Percentiles rank a stretch among this genome's conserved stretches.
Evolutionary conservation across 2,329 filamentous ascomycete genomes (phyloP).

Genomic region (Venturiaceae sp.): DNA sequence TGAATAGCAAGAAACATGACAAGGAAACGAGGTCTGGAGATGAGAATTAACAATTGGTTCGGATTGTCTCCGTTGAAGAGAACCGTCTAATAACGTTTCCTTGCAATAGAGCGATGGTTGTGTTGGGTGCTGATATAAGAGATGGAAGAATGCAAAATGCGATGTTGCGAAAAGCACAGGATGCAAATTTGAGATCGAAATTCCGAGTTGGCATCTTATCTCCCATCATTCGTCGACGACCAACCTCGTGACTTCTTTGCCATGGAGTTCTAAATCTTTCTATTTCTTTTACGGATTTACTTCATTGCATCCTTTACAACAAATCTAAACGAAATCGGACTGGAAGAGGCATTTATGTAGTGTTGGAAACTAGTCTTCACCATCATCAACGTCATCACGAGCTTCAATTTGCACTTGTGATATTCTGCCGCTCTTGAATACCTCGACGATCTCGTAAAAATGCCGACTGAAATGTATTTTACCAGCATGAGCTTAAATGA

Average conservation of each 20-base stretch:
- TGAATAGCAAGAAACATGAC: neutral
- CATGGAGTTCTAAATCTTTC: neutral
- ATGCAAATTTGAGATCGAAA: neutral
- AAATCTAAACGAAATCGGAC: too few species aligned
- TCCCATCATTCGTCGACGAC: too few species aligned
- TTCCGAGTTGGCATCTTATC: too few species aligned
- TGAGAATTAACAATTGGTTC: too few species aligned
- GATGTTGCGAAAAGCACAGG: neutral
- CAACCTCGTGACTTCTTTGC: neutral
- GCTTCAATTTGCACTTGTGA: too few species aligned
- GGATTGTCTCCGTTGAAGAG: neutral
- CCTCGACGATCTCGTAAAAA: too few species aligned
- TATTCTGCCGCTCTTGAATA: too few species aligned
- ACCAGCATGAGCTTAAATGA: too few species aligned
- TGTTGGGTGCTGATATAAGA: neutral
- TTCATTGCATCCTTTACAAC: neutral
- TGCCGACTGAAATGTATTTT: too few species aligned
- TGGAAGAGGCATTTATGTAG: neutral
- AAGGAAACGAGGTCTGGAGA: neutral
- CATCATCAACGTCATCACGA: neutral
- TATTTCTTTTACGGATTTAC: neutral
- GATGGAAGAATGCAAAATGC: neutral
- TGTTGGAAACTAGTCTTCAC: neutral
- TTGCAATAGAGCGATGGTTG: neutral
- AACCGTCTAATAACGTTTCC: neutral